Base-by-base conservation (phyloP, 108 stramenopile genomes). In the Skeletonema grethae region DNA sequence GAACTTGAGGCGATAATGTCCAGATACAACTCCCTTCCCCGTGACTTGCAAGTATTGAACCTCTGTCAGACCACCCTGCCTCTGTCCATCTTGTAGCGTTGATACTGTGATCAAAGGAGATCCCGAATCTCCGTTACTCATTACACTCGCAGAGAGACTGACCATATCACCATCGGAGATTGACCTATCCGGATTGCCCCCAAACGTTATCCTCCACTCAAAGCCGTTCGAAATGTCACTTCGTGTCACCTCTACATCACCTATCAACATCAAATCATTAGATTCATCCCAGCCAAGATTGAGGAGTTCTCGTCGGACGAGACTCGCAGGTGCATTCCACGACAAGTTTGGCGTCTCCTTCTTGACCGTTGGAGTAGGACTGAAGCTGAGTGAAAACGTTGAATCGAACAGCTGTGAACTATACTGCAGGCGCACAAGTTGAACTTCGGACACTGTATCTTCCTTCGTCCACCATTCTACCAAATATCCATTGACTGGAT, bases 201-300 rank as follows among this genome's bases (percentile, higher is more conserved):
- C 75, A 73, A 92, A 92, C 11, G 87, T 88, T 11, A 92, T 60
- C 22, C 61, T 58, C 91, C 91, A 92, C 29, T 58, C 57, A 83
- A 83, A 87, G 24, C 91, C 91, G 57, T 76, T 75, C 55, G 82
- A 59, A 11, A 85, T 60, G 11, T 62, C 41, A n/a, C 71, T 57
- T 24, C 84, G 39, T 5, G 70, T 61, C n/a, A 89, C 88, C 38
- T 69, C 39, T 5, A 87, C 6, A 63, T 87, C 79, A 24, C 72
- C 75, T 11, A 85, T 63, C 41, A 82, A 57, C 32, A 53, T 28
- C 46, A 43, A 60, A 56, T 81, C 70, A 59, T 86, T 53, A 50
- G 61, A 58, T 43, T 79, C 80, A 22, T 80, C 67, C 85, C 84
- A 80, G 24, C 88, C 86, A 28, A 92, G 57, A 68, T 90, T 86